Evolutionary conservation across 1,139 yeast species (phyloP).

Genomic region (Insectozyma bohioensis): DNA sequence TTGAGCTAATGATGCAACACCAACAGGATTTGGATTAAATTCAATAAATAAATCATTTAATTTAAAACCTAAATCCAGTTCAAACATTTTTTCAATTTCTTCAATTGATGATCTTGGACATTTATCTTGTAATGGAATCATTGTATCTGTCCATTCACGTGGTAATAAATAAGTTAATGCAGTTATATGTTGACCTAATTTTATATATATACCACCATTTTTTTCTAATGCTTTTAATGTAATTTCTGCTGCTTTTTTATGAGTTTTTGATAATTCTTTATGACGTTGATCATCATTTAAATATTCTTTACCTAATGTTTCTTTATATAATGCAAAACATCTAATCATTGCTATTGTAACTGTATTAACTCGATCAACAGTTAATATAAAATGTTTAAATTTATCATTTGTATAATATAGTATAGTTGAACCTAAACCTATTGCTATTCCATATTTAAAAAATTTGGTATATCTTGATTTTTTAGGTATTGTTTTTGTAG

Average conservation of each 20-base stretch:
- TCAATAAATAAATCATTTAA: slow-evolving; percentile 66
- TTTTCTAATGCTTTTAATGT: slow-evolving; percentile 76
- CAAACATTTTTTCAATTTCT: slow-evolving; percentile 66
- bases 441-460: slow-evolving; percentile 30
- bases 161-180: slow-evolving; percentile 93
- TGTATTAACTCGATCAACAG: slow-evolving; percentile 58
- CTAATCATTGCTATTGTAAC: slow-evolving; percentile 62
- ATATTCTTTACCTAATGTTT: slow-evolving; percentile 49
- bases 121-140: slow-evolving; percentile 88
- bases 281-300: slow-evolving; percentile 49
- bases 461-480: slow-evolving; percentile 7
- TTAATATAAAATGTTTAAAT: slow-evolving; percentile 33
- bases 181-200: slow-evolving; percentile 89
- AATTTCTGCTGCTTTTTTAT: slow-evolving; percentile 71
- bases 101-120: slow-evolving; percentile 81
- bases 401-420: slow-evolving; percentile 37
- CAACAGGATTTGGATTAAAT: slow-evolving; percentile 77
- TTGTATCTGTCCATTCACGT: slow-evolving; percentile 90
- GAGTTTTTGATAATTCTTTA: slow-evolving; percentile 57
- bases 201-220: slow-evolving; percentile 92
- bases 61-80: slow-evolving; percentile 59
- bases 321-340: slow-evolving; percentile 66
- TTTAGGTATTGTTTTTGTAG: slow-evolving; percentile 1
- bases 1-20: slow-evolving; percentile 95
- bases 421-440: slow-evolving; percentile 30